These are phyloP conservation scores for Irpex sp. DNA, from an alignment of 1,284 basidiomycete genomes.

Conservation along the genomic window DNA sequence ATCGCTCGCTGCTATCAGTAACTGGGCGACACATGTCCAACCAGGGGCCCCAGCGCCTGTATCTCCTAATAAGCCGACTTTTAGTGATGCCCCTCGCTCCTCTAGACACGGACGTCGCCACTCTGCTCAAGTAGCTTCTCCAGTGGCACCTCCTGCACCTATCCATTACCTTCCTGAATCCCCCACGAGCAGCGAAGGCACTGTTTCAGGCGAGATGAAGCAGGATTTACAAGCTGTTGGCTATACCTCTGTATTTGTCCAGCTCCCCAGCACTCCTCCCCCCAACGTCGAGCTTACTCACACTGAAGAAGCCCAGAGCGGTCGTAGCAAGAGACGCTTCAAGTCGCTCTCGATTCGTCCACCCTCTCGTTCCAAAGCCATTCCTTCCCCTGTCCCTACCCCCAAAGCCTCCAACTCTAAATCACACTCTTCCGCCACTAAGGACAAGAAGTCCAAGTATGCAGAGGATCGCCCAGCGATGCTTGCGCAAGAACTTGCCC, in stretches of 20 bases:
- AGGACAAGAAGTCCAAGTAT: conserved; percentile 43
- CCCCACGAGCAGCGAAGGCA: conserved; percentile 24
- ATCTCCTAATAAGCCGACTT: conserved; percentile 7
- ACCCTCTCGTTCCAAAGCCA: conserved; percentile 16
- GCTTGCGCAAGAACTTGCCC: conserved; percentile 56
- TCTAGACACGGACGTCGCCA: conserved; percentile 27
- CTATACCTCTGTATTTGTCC: conserved; percentile 57
- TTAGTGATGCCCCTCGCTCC: conserved; percentile 11
- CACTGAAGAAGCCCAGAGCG: neutral
- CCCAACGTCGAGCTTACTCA: conserved; percentile 22
- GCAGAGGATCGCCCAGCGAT: conserved; percentile 40
- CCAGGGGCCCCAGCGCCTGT: conserved; percentile 56
- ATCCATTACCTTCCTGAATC: conserved; percentile 32
- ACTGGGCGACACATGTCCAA: conserved; percentile 56
- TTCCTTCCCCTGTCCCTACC: conserved; percentile 12
- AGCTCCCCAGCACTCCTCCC: conserved; percentile 44
- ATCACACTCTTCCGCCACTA: conserved; percentile 6
- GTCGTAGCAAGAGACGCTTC: conserved; percentile 4
- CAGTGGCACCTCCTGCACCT: conserved; percentile 32
- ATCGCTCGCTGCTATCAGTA: conserved; percentile 39
- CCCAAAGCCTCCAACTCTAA: neutral
- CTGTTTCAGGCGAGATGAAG: conserved; percentile 25
- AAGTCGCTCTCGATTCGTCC: conserved; percentile 7
- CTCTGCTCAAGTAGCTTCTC: conserved; percentile 27
- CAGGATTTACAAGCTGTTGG: conserved; percentile 47